Percentiles rank a stretch among this genome's conserved stretches.
Evolutionary conservation across 2,329 filamentous ascomycete species (phyloP).

Genomic region (Lasiodiplodia sp.): DNA sequence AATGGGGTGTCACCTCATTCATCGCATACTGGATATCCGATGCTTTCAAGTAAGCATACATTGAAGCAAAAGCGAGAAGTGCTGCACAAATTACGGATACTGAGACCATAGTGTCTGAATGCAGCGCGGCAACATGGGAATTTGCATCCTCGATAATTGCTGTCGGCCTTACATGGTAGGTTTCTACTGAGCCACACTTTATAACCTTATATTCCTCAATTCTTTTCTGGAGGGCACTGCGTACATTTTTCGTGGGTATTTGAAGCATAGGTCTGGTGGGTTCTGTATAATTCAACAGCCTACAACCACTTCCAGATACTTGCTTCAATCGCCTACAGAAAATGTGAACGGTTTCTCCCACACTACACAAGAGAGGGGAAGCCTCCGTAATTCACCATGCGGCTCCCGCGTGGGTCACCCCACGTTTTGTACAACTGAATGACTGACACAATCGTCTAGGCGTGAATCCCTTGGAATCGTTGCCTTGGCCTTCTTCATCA

Average conservation of each 20-base stretch:
- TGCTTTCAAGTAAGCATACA: conserved; percentile 53
- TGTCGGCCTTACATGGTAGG: conserved; percentile 59
- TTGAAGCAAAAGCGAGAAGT: background rate
- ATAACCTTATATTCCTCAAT: background rate
- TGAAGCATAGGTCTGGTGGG: too few species aligned
- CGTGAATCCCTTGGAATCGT: conserved; percentile 62
- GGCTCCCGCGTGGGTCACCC: background rate
- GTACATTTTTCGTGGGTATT: too few species aligned
- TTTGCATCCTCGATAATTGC: conserved; percentile 50
- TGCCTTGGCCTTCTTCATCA: conserved; percentile 59
- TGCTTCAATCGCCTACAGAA: too few species aligned
- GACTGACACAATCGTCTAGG: background rate
- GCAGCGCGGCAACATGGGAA: conserved; percentile 61
- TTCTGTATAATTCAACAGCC: too few species aligned
- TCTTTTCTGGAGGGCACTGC: background rate
- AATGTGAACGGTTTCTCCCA: too few species aligned
- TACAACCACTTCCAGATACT: too few species aligned
- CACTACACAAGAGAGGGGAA: background rate
- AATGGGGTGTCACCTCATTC: conserved; percentile 56
- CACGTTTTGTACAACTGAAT: background rate
- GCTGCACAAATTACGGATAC: background rate
- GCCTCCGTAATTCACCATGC: background rate
- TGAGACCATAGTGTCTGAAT: conserved; percentile 27
- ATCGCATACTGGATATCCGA: conserved; percentile 62
- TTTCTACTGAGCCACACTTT: background rate